Conservation (phyloP, 78 protist genomes). For the Dictyostelium discoideum region dicty_2.7 NC_007090.3:5191501-5192000, state of each 20-base stretch:
- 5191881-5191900: constrained; percentile 69
- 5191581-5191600: constrained; percentile 44
- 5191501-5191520: not conserved
- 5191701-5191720: constrained; percentile 90
- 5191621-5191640: constrained; percentile 37
- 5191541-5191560: not conserved
- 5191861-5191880: constrained; percentile 77
- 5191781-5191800: constrained; percentile 79
- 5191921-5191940: constrained; percentile 54
- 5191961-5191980: constrained; percentile 88
- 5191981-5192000: constrained; percentile 60
- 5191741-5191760: constrained; percentile 78
- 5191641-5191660: constrained; percentile 78
- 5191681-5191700: constrained; percentile 71
- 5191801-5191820: constrained; percentile 77
- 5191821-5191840: constrained; percentile 55
- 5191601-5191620: constrained; percentile 79
- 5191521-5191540: not conserved
- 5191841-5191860: constrained; percentile 40
- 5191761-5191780: constrained; percentile 85
- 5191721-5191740: constrained; percentile 89
- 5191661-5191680: constrained; percentile 62
- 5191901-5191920: constrained; percentile 82
- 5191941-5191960: constrained; percentile 86
- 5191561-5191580: constrained; percentile 12